Base-by-base conservation (phyloP, 306 rosid genomes). In the Sindora glabra region DNA sequence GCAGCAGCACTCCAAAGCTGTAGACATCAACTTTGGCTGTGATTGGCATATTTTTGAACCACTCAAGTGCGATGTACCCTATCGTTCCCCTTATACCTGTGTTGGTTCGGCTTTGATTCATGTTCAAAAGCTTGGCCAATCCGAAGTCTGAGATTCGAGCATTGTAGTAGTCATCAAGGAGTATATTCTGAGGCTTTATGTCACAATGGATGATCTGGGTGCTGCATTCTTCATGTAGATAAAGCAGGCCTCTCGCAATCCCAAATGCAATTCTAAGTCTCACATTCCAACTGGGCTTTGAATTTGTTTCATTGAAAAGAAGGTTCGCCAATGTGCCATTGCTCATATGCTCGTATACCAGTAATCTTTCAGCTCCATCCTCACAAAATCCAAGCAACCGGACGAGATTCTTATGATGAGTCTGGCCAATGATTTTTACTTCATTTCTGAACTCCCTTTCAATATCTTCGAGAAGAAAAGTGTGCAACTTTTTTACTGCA, bases 401-500 rank as follows among this genome's bases (percentile, higher is more conserved):
- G 4, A 64, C 73, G 0, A 75, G 10, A 16, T 64, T 51, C 12
- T 52, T 27, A 42, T 59, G 80, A 46, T 52, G 51, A 25, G 66
- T 55, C 17, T 47, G 30, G 10, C 70, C 55, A 3, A 61, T 47
- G 21, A 40, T 13, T 1, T 44, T 17, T 22, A 55, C 19, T 25
- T 68, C 56, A 26, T n/a, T n/a, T n/a, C n/a, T n/a, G n/a, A n/a
- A 84, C 34, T 84, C 91, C 45, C 40, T 60, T 25, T 76, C 74
- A 41, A 17, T 67, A 14, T 81, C 74, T 17, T 72, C 61, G 44
- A 65, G 30, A 47, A 57, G 23, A 25, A 53, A 64, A 26, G 9
- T 65, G 73, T 81, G 37, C 55, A 86, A 57, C 58, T 29, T 70
- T 39, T 84, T 78, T 3, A 78, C 83, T 0, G 86, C 85, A 14